These are phyloP conservation scores for Xylaria sp. DNA, from an alignment of 2,329 filamentous ascomycete species.

Conservation along the genomic window DNA sequence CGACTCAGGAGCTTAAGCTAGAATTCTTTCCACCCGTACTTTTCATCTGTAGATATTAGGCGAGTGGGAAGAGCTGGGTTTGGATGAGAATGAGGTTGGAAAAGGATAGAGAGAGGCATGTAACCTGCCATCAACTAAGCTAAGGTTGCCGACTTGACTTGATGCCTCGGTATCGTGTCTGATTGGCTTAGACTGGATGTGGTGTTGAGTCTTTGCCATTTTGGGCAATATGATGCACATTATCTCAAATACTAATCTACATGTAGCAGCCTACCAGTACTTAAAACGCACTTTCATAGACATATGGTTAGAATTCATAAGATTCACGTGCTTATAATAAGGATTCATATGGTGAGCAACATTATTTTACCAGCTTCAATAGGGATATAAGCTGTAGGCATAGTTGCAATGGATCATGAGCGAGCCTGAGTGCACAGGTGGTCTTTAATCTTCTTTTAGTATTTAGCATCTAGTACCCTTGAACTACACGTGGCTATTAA, in stretches of 20 bases:
- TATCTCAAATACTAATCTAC: neutral
- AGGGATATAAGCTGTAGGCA: neutral
- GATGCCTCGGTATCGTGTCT: slow-evolving; percentile 36
- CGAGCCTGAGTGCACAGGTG: too few relatives aligned
- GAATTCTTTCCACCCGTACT: neutral
- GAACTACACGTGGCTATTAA: too few relatives aligned
- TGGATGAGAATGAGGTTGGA: slow-evolving; percentile 9
- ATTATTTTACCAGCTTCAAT: too few relatives aligned
- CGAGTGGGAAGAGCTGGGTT: neutral
- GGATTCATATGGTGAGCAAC: neutral
- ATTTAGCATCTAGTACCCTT: neutral
- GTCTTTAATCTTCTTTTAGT: neutral
- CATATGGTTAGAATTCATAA: neutral
- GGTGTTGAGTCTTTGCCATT: slow-evolving; percentile 6
- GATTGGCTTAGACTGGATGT: slow-evolving; percentile 28
- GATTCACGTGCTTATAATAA: neutral
- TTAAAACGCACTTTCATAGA: neutral
- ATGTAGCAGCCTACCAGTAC: neutral
- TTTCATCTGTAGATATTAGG: neutral
- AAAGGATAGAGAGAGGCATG: slow-evolving; percentile 13
- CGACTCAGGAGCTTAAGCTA: neutral
- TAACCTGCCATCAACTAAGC: neutral
- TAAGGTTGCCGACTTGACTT: neutral
- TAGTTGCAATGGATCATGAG: neutral
- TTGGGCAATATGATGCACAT: neutral